A percentile compares a stretch with the other conserved stretches of the same genome.
Evolutionary conservation across 805 yeast species (phyloP).

Genomic region (Millerozyma acaciae): DNA sequence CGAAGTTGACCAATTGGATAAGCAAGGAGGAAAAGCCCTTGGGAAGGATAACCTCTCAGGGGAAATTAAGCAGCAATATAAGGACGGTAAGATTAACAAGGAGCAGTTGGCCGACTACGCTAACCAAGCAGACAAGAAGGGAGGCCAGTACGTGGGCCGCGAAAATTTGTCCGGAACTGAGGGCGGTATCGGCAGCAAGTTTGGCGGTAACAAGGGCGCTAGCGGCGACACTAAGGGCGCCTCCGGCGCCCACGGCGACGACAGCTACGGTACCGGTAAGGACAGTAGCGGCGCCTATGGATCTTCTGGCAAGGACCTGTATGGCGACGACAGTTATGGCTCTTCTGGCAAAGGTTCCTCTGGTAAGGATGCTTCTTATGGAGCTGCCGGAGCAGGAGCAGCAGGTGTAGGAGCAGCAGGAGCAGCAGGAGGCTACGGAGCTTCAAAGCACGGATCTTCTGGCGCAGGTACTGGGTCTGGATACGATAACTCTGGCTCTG

Average conservation of each 20-base stretch:
- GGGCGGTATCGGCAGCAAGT: slow-evolving; percentile 28
- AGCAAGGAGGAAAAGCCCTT: slow-evolving; percentile 26
- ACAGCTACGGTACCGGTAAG: slow-evolving; percentile 8
- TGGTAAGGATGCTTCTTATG: slow-evolving; percentile 12
- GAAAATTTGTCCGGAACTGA: slow-evolving; percentile 24
- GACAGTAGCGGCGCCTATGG: slow-evolving; percentile 9
- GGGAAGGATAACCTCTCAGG: slow-evolving; percentile 26
- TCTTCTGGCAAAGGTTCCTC: slow-evolving; percentile 9
- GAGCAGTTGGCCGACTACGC: slow-evolving; percentile 28
- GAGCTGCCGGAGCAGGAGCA: slow-evolving; percentile 9
- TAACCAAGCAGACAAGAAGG: slow-evolving; percentile 16
- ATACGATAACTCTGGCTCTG: slow-evolving; percentile 8
- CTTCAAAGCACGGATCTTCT: slow-evolving; percentile 12
- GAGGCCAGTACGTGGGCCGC: slow-evolving; percentile 15
- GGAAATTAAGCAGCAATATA: slow-evolving; percentile 24
- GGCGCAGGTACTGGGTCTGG: slow-evolving; percentile 13
- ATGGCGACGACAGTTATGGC: slow-evolving; percentile 11
- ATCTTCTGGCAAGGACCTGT: slow-evolving; percentile 10
- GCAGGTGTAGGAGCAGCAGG: background rate
- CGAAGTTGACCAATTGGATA: slow-evolving; percentile 23
- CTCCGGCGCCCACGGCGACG: slow-evolving; percentile 9
- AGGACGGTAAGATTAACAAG: slow-evolving; percentile 26
- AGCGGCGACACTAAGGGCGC: slow-evolving; percentile 6
- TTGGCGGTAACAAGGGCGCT: slow-evolving; percentile 12
- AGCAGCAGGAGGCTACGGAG: slow-evolving; percentile 8